Conservation (phyloP, 108 stramenopile genomes). For the Pseudonitzschia pungens region DNA sequence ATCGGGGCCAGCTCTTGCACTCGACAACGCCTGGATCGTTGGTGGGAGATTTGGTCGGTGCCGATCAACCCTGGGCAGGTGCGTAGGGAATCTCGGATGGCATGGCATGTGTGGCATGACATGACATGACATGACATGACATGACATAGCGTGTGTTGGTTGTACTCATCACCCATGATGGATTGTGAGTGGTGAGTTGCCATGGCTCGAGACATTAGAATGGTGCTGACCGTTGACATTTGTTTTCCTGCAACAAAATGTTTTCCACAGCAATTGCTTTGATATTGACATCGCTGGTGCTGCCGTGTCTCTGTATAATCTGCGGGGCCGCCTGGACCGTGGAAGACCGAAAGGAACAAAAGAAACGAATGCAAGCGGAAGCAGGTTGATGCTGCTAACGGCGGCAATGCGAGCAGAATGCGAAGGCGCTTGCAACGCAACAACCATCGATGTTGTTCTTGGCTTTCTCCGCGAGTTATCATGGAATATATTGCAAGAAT, state of each 20-base stretch:
- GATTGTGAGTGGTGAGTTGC: neutral
- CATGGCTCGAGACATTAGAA: neutral
- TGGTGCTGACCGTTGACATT: neutral
- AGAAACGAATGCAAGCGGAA: neutral
- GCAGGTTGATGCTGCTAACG: neutral
- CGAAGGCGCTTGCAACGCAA: neutral
- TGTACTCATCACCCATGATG: neutral
- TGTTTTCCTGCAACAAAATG: neutral
- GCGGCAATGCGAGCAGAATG: neutral
- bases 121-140: no score
- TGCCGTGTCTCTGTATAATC: conserved; percentile 44
- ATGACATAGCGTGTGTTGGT: no score
- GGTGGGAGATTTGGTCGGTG: conserved; percentile 23
- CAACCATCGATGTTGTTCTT: neutral
- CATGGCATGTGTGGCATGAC: no score
- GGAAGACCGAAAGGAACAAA: conserved; percentile 19
- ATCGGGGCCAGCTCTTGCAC: conserved; percentile 20
- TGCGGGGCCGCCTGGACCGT: conserved; percentile 21
- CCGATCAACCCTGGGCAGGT: conserved; percentile 20
- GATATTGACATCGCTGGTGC: conserved; percentile 28
- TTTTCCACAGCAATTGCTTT: conserved; percentile 17
- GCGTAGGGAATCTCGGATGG: neutral
- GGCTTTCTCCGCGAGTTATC: conserved; percentile 17
- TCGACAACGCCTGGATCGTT: conserved; percentile 25
- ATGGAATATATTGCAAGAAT: conserved; percentile 37